phyloP scores from a whole-genome alignment of 1,139 yeast species.

The Taphrina deformans region DNA sequence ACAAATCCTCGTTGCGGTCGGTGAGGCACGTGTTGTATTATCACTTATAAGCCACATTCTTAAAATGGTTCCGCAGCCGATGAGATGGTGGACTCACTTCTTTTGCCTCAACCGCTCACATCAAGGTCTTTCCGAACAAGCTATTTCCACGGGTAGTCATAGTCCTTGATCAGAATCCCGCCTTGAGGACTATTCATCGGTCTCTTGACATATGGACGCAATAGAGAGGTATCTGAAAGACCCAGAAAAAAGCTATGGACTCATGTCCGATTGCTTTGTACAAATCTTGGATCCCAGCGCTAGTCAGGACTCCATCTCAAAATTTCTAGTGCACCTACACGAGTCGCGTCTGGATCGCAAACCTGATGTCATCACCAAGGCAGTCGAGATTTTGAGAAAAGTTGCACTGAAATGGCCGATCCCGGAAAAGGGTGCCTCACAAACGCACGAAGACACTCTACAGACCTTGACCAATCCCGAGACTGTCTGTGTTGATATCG shows the following conservation, averaged over 20 bases:
- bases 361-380: slow-evolving; percentile 23
- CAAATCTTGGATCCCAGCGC: slow-evolving; percentile 20
- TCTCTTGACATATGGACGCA: slow-evolving; percentile 7
- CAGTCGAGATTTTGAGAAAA: slow-evolving; percentile 12
- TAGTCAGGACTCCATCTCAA: neutral
- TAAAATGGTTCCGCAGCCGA: neutral
- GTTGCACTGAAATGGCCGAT: slow-evolving; percentile 24
- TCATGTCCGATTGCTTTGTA: slow-evolving; percentile 12
- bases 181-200: too few species aligned
- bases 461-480: neutral
- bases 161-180: too few species aligned
- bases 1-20: slow-evolving; percentile 9
- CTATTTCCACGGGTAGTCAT: neutral
- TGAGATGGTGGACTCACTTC: neutral
- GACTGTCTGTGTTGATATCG: slow-evolving; percentile 65
- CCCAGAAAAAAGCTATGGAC: neutral
- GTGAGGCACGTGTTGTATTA: neutral
- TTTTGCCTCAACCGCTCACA: too few species aligned
- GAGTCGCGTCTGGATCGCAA: slow-evolving; percentile 23
- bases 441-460: slow-evolving; percentile 5
- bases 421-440: neutral
- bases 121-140: too few species aligned
- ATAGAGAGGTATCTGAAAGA: slow-evolving; percentile 11
- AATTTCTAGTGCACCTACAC: slow-evolving; percentile 14
- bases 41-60: neutral